Evolutionary conservation across 345 rosid genomes (phyloP).

Genomic region (Bretschneidera sinensis): DNA sequence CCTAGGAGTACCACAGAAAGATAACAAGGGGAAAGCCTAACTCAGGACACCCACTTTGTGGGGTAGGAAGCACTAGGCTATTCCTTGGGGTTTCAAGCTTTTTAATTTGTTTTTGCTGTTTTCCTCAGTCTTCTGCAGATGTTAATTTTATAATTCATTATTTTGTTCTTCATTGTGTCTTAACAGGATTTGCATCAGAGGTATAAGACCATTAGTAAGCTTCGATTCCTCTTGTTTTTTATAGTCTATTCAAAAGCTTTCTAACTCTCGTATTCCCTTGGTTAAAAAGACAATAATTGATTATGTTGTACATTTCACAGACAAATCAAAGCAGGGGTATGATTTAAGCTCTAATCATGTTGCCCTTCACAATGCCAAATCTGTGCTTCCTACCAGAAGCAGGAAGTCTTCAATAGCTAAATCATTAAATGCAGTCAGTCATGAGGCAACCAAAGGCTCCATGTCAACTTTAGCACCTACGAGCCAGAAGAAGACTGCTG

Average conservation of each 20-base stretch:
- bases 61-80: neutral
- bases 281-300: conserved; percentile 1
- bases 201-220: conserved; percentile 52
- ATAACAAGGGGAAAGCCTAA: neutral
- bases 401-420: conserved; percentile 37
- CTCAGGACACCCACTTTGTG: neutral
- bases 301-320: conserved; percentile 33
- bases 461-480: conserved; percentile 38
- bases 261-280: too few species aligned
- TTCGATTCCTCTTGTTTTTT: conserved; percentile 13
- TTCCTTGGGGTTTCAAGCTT: neutral
- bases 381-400: conserved; percentile 32
- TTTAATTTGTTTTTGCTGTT: neutral
- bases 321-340: conserved; percentile 44
- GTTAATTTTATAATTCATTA: conserved; percentile 2
- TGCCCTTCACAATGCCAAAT: conserved; percentile 25
- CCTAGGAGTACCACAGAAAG: neutral
- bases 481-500: conserved; percentile 42
- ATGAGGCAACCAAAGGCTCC: conserved; percentile 34
- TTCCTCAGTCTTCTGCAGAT: neutral
- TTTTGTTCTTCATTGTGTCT: conserved; percentile 18
- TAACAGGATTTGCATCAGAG: conserved; percentile 81
- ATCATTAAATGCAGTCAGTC: conserved; percentile 27
- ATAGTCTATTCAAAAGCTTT: too few species aligned
- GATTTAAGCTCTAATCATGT: conserved; percentile 19